Evolutionary conservation across 1,284 basidiomycete species (phyloP).

Genomic region (Schizophyllum amplum): DNA sequence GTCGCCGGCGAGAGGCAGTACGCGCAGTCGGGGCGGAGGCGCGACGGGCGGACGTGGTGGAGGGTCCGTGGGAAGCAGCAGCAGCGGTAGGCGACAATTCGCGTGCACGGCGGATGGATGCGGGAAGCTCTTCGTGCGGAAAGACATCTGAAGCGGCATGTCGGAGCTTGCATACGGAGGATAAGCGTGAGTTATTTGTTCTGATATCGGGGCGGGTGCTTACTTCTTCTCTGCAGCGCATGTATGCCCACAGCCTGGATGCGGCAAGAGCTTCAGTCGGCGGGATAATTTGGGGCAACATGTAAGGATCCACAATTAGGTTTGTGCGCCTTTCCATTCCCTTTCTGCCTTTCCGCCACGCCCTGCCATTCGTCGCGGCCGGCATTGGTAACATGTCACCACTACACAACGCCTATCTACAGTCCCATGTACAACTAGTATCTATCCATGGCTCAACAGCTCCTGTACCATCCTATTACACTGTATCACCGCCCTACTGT

Average conservation of each 20-base stretch:
- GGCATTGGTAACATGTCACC: too few species aligned
- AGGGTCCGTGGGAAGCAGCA: too few species aligned
- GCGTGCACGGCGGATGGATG: slow-evolving; percentile 64
- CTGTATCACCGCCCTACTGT: too few species aligned
- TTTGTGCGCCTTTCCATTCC: too few species aligned
- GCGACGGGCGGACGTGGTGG: slow-evolving; percentile 31
- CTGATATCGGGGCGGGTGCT: slow-evolving; percentile 3
- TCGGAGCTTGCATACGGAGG: slow-evolving; percentile 69
- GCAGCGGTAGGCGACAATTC: slow-evolving; percentile 47
- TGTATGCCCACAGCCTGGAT: slow-evolving; percentile 58
- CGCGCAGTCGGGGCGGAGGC: slow-evolving; percentile 16
- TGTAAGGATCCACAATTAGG: slow-evolving; percentile 51
- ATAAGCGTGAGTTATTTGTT: slow-evolving; percentile 54
- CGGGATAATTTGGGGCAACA: slow-evolving; percentile 79
- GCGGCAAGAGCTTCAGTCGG: slow-evolving; percentile 71
- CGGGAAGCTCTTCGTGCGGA: slow-evolving; percentile 68
- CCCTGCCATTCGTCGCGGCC: too few species aligned
- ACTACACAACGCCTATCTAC: too few species aligned
- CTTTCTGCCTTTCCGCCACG: too few species aligned
- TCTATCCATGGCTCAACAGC: too few species aligned
- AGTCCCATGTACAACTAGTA: too few species aligned
- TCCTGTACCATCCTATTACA: too few species aligned
- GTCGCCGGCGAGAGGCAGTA: slow-evolving; percentile 4
- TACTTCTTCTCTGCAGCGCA: slow-evolving; percentile 40
- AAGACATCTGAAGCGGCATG: slow-evolving; percentile 75